Conservation (phyloP, 257 asterid genomes). For the Capsicum chinense region DNA sequence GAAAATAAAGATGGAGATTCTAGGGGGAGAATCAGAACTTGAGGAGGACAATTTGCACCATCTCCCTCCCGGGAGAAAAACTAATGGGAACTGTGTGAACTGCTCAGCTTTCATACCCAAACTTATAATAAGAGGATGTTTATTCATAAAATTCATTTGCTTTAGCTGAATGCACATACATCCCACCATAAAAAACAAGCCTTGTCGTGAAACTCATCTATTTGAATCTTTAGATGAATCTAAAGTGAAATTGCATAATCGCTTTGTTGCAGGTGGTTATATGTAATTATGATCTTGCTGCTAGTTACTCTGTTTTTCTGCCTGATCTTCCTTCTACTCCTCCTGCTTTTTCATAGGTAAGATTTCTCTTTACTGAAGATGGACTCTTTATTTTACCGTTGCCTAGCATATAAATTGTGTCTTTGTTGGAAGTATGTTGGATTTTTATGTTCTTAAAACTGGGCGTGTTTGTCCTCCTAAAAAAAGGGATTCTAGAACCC, state of each 20-base stretch:
- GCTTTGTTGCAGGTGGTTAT: slow-evolving; percentile 78
- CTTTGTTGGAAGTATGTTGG: not conserved
- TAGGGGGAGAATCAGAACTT: not conserved
- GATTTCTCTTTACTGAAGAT: slow-evolving; percentile 28
- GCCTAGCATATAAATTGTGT: not conserved
- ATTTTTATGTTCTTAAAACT: slow-evolving; percentile 19
- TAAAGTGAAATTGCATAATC: slow-evolving; percentile 30
- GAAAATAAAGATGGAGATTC: slow-evolving; percentile 24
- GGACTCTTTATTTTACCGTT: slow-evolving; percentile 12
- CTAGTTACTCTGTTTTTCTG: slow-evolving; percentile 64
- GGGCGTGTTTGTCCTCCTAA: not conserved
- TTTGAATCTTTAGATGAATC: slow-evolving; percentile 2
- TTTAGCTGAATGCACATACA: not conserved
- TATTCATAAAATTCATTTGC: not conserved
- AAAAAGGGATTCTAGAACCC: not conserved
- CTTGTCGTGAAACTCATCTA: not conserved
- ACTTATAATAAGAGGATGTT: not conserved
- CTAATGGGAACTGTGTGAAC: not conserved
- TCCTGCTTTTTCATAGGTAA: slow-evolving; percentile 88
- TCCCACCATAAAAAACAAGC: not conserved
- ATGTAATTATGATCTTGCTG: slow-evolving; percentile 66
- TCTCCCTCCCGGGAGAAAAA: not conserved
- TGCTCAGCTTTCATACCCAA: not conserved
- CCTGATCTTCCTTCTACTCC: slow-evolving; percentile 75
- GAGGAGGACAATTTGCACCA: not conserved